Percentiles rank a stretch among this genome's conserved stretches.
Evolutionary conservation across 208 protist species (phyloP).

Genomic region (Trypanosoma rangeli): DNA sequence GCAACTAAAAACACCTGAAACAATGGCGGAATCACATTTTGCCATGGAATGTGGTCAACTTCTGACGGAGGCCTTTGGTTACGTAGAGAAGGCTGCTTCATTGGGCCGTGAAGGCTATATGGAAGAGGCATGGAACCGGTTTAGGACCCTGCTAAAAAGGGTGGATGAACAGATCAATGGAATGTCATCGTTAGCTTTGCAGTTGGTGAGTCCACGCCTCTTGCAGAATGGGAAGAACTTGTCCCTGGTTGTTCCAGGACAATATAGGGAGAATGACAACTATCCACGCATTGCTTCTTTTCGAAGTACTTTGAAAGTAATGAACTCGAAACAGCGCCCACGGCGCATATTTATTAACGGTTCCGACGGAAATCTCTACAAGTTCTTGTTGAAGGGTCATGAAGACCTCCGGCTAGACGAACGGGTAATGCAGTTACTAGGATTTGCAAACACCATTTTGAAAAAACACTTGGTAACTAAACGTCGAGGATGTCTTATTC

Average conservation of each 20-base stretch:
- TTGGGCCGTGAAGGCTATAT: conserved; percentile 86
- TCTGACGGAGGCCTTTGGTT: conserved; percentile 59
- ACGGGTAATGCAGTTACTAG: conserved; percentile 99
- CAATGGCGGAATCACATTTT: conserved; percentile 96
- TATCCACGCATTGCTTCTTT: conserved; percentile 85
- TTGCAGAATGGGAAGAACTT: conserved; percentile 92
- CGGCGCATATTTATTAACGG: conserved; percentile 96
- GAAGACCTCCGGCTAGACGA: conserved; percentile 99
- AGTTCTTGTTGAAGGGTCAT: conserved; percentile 99
- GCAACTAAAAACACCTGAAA: conserved; percentile 91
- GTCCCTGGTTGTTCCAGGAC: conserved; percentile 97
- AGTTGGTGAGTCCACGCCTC: conserved; percentile 92
- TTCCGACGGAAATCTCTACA: conserved; percentile 96
- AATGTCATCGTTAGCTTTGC: conserved; percentile 95
- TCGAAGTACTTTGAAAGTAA: conserved; percentile 90
- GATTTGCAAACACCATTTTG: conserved; percentile 98
- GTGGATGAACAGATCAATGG: conserved; percentile 96
- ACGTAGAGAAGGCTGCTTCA: conserved; percentile 81
- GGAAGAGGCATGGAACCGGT: conserved; percentile 95
- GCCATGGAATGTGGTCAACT: conserved; percentile 73
- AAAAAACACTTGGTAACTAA: conserved; percentile 92
- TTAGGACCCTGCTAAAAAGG: conserved; percentile 95
- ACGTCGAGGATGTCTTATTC: conserved; percentile 88
- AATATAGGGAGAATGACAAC: conserved; percentile 85
- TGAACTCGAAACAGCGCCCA: conserved; percentile 99